Base-by-base conservation (phyloP, 2,329 filamentous ascomycete species). In the Botrytis hyacinthi region DNA sequence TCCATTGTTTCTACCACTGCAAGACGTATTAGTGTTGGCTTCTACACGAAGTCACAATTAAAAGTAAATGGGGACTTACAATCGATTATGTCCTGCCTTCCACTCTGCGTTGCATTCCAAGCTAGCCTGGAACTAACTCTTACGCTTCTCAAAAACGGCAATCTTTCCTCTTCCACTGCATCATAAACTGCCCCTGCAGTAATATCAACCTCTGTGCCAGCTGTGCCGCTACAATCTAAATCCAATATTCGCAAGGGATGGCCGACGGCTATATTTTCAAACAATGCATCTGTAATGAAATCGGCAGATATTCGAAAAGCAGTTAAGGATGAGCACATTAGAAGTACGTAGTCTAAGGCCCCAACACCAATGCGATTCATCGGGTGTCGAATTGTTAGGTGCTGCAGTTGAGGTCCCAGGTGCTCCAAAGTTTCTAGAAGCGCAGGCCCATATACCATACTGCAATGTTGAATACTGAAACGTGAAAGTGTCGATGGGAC, bases 391-490 rank as follows among this genome's bases (percentile, higher is more conserved):
- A 82, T 80, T 26, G 79, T 80, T 22, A 82, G 75, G 35, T 81
- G 78, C 46, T 73, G 60, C 14, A 82, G 71, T 62, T 76, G 77
- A 18, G 75, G 51, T 1, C 80, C 80, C 20, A 81, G 54, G 4
- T 60, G 71, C 63, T 73, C 57, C 1, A 82, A 73, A 8, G 74
- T 76, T 12, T 71, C 65, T 20, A 77, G 42, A 2, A 81, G 73
- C 8, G 78, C 66, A 29, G 71, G 60, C 1, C 67, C 60, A 66
- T 78, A 76, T 26, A 81, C 74, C 65, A 78, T 76, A 10, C 79
- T 74, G 70, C 80, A 82, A 69, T 80, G 79, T 70, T 81, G 80
- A 44, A 82, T 80, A 65, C 78, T 81, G 29, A 82, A 68, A 62
- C 65, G 76, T 40, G 75, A 70, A 5, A 81, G 69, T 14, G 75